phyloP scores from a whole-genome alignment of 1,139 yeast genomes.

The Zygoascus sp. region DNA sequence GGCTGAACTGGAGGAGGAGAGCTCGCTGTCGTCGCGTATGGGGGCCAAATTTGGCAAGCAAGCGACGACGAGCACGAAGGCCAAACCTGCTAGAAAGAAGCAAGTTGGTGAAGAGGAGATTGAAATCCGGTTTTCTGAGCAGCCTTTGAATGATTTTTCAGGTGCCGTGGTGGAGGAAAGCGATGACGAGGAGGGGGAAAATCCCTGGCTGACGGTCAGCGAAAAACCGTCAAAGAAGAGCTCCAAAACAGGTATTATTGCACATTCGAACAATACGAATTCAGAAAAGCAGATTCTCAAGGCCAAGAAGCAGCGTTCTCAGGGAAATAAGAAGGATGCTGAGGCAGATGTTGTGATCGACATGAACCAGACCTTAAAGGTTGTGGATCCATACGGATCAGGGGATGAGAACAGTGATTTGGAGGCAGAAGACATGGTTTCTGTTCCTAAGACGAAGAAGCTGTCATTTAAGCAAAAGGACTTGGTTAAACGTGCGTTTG shows the following conservation, averaged over 20 bases:
- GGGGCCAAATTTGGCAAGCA: conserved; percentile 13
- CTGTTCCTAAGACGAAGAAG: conserved; percentile 18
- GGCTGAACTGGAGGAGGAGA: conserved; percentile 56
- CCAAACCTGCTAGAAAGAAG: conserved; percentile 11
- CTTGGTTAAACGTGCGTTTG: conserved; percentile 85
- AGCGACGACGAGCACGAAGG: conserved; percentile 10
- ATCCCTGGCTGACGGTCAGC: conserved; percentile 59
- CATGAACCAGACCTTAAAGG: conserved; percentile 39
- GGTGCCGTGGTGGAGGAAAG: conserved; percentile 14
- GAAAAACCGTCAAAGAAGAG: conserved; percentile 5
- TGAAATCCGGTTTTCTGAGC: conserved; percentile 11
- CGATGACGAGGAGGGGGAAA: conserved; percentile 36
- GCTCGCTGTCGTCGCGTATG: conserved; percentile 37
- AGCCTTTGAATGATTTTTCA: conserved; percentile 12
- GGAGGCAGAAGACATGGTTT: conserved; percentile 35
- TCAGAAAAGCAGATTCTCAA: conserved; percentile 42
- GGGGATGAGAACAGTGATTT: conserved; percentile 30
- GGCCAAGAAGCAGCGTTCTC: conserved; percentile 46
- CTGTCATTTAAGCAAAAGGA: conserved; percentile 71
- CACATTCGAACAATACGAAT: conserved; percentile 28
- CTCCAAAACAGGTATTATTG: conserved; percentile 7
- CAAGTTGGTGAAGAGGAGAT: conserved; percentile 15
- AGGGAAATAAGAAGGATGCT: conserved; percentile 21
- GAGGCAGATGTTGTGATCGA: conserved; percentile 46
- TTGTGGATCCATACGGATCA: conserved; percentile 42